These are phyloP conservation scores for Pythium sp. DNA, from an alignment of 352 stramenopile species.

Conservation along the genomic window DNA sequence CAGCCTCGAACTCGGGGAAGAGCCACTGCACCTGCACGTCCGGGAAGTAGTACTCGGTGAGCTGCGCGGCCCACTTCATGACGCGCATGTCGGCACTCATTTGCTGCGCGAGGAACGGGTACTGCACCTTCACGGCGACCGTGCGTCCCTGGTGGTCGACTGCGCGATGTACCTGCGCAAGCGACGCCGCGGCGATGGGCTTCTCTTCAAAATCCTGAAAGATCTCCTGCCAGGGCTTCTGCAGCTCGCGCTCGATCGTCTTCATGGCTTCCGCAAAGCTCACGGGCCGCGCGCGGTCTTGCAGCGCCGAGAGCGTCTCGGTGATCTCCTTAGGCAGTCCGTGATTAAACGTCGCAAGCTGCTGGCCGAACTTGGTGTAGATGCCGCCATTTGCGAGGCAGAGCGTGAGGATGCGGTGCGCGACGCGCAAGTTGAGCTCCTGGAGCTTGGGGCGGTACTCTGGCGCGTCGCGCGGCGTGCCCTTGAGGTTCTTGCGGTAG, in stretches of 20 bases:
- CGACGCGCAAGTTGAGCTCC: slow-evolving; percentile 76
- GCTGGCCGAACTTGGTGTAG: slow-evolving; percentile 98
- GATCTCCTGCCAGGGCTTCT: slow-evolving; percentile 72
- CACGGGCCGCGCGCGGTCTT: slow-evolving; percentile 89
- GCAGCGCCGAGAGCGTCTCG: slow-evolving; percentile 84
- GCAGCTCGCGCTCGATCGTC: slow-evolving; percentile 62
- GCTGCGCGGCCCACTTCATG: slow-evolving; percentile 53
- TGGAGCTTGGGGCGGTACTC: slow-evolving; percentile 64
- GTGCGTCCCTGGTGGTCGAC: slow-evolving; percentile 85
- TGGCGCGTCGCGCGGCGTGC: slow-evolving; percentile 32
- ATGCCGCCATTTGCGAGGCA: slow-evolving; percentile 94
- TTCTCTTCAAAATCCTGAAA: slow-evolving; percentile 89
- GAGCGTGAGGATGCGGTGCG: slow-evolving; percentile 85
- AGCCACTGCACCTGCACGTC: slow-evolving; percentile 94
- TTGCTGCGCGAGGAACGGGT: slow-evolving; percentile 80
- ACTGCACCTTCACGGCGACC: slow-evolving; percentile 97
- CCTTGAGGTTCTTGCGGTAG: slow-evolving; percentile 49
- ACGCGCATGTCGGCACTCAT: slow-evolving; percentile 74
- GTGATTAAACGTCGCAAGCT: slow-evolving; percentile 96
- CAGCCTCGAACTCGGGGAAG: slow-evolving; percentile 92
- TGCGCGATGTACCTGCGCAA: slow-evolving; percentile 96
- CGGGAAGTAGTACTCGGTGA: slow-evolving; percentile 86
- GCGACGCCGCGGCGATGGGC: slow-evolving; percentile 94
- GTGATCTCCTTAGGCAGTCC: slow-evolving; percentile 94
- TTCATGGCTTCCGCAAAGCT: slow-evolving; percentile 42